These are phyloP conservation scores for Kwoniella dejecticola DNA, from an alignment of 768 basidiomycete genomes.

Conservation along the genomic window DNA sequence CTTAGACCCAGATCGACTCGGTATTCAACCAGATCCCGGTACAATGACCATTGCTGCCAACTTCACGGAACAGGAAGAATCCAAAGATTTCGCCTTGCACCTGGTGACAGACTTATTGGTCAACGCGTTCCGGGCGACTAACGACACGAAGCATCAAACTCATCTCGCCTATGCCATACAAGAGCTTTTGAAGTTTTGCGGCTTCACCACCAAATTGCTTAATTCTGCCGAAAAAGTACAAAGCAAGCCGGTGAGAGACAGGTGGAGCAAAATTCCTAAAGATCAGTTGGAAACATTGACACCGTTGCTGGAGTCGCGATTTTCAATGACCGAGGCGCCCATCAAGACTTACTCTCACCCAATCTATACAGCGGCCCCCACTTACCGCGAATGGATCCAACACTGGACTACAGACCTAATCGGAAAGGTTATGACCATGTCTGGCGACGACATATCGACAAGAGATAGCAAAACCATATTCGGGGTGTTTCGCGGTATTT, in stretches of 20 bases:
- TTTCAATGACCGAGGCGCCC: conserved; percentile 59
- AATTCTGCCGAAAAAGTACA: conserved; percentile 60
- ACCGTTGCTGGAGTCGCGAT: conserved; percentile 68
- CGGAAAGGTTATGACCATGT: conserved; percentile 52
- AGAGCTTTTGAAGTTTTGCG: conserved; percentile 81
- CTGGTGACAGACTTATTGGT: conserved; percentile 84
- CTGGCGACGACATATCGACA: conserved; percentile 49
- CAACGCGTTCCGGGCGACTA: conserved; percentile 86
- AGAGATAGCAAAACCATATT: conserved; percentile 69
- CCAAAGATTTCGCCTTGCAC: conserved; percentile 76
- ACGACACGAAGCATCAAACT: conserved; percentile 87
- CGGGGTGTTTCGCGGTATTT: conserved; percentile 71
- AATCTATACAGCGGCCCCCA: conserved; percentile 72
- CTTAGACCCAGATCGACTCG: conserved; percentile 89
- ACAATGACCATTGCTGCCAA: conserved; percentile 74
- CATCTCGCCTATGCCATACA: conserved; percentile 89
- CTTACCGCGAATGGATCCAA: conserved; percentile 96
- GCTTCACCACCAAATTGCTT: conserved; percentile 77
- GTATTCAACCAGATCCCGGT: conserved; percentile 65
- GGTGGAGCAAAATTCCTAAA: conserved; percentile 79
- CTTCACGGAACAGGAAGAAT: conserved; percentile 76
- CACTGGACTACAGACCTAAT: conserved; percentile 83
- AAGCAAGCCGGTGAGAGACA: conserved; percentile 64
- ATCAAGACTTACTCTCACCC: conserved; percentile 62
- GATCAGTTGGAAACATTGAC: conserved; percentile 82